Conservation (phyloP, 805 yeast species). For the Kluyveromyces starmeri region DNA sequence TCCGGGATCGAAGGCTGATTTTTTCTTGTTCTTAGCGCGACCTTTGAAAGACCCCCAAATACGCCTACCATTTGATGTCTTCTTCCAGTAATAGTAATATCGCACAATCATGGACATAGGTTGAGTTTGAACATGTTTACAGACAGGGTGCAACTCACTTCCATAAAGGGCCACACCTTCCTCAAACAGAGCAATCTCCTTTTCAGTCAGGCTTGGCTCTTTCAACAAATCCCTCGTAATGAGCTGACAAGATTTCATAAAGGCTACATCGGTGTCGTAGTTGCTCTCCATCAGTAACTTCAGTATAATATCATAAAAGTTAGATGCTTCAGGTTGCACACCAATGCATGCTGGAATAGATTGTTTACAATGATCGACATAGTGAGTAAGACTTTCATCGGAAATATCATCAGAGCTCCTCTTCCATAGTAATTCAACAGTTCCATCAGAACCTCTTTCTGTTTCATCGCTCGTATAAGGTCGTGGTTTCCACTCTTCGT, state of each 20-base stretch:
- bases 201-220: constrained; percentile 67
- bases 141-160: constrained; percentile 69
- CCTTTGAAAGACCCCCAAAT: constrained; percentile 84
- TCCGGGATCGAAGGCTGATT: constrained; percentile 9
- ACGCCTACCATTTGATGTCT: constrained; percentile 60
- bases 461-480: constrained; percentile 10
- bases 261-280: constrained; percentile 46
- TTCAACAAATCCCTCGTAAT: constrained; percentile 50
- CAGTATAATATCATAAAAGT: constrained; percentile 70
- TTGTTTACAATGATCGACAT: constrained; percentile 41
- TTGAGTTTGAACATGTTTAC: constrained; percentile 62
- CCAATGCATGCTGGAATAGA: constrained; percentile 48
- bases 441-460: constrained; percentile 72
- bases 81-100: constrained; percentile 87
- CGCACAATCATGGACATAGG: constrained; percentile 73
- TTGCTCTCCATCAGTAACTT: constrained; percentile 41
- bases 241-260: constrained; percentile 32
- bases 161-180: constrained; percentile 65
- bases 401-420: constrained; percentile 23
- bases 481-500: constrained; percentile 8
- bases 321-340: constrained; percentile 59
- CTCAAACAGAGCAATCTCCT: constrained; percentile 64
- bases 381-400: constrained; percentile 38
- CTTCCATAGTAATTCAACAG: constrained; percentile 62
- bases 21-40: constrained; percentile 47